These are phyloP conservation scores for Trichoderma reesei DNA, from an alignment of 495 filamentous ascomycete species.

Conservation along the genomic window DNA sequence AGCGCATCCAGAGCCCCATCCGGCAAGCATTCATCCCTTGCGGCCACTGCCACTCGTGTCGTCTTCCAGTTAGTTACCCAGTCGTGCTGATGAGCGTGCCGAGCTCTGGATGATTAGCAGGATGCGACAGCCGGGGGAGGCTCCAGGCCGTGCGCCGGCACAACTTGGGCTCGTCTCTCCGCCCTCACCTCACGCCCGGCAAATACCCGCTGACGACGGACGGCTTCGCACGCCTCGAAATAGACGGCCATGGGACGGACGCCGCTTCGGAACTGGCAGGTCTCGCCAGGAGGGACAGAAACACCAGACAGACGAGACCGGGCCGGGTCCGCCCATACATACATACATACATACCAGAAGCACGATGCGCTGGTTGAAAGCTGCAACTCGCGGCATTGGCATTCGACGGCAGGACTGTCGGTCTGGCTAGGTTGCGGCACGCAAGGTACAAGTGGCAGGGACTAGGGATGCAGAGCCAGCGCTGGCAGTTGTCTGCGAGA, in stretches of 20 bases:
- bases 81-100: too few species aligned
- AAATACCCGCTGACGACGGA: not conserved
- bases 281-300: too few species aligned
- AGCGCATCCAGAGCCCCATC: not conserved
- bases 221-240: not conserved
- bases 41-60: not conserved
- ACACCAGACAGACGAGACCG: too few species aligned
- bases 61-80: too few species aligned
- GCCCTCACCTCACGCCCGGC: not conserved
- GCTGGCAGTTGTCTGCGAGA: too few species aligned
- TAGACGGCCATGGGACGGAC: too few species aligned
- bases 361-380: too few species aligned
- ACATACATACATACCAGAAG: too few species aligned
- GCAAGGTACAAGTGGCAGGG: conserved; percentile 1
- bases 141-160: conserved; percentile 2
- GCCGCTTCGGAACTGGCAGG: too few species aligned
- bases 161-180: conserved; percentile 5
- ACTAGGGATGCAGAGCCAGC: not conserved
- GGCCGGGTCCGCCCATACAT: too few species aligned
- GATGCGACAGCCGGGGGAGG: conserved; percentile 1
- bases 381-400: too few species aligned
- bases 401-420: too few species aligned
- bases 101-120: not conserved
- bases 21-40: not conserved
- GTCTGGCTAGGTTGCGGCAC: not conserved